Base-by-base conservation (phyloP, 1,284 basidiomycete genomes). In the Fomes fomentarius region DNA sequence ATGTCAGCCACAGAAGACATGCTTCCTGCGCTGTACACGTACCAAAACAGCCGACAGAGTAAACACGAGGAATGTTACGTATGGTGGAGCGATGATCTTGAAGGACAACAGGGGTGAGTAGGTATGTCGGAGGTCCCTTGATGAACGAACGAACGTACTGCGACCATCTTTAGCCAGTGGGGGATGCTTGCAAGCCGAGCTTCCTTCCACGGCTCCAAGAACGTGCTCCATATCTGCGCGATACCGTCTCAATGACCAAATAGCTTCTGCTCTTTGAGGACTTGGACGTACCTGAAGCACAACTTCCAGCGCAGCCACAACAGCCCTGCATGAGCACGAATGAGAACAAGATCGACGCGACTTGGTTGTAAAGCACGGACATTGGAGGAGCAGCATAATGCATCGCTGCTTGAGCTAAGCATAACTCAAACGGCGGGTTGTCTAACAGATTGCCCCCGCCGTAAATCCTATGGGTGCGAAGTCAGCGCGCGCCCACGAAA, bases 321-420 rank as follows among this genome's bases (percentile, higher is more conserved):
- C 74, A 31, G 75, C 74, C 80, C 82, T 84, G 41, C 11, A 55
- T 22, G 53, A 26, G 12, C 34, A 33, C 43, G 19, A 38, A 25
- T 26, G 39, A 17, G 24, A 21, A 25, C n/a, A 35, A 5, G 17
- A 30, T 2, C 19, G n/a, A 9, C 25, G 11, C n/a, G n/a, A n/a
- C n/a, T n/a, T n/a, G n/a, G 2, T 6, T 17, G 24, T n/a, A 9
- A 11, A 6, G 11, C 11, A 63, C 77, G 35, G 56, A 84, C 83
- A 83, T 83, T 0, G 82, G 75, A 50, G 82, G 72, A 2, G 78
- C 72, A 7, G 79, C 81, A 52, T 82, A 74, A 19, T 81, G 70
- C 73, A 84, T 71, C 33, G 76, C 75, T 7, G 82, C 76, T 67
- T 85, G 83, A 0, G 70, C 70, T 34, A 74, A 62, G 58, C 83